Percentiles rank a stretch among this genome's conserved stretches.
Conservation (phyloP, 2,329 filamentous ascomycete species). For the Penicillium rolfsii region DNA sequence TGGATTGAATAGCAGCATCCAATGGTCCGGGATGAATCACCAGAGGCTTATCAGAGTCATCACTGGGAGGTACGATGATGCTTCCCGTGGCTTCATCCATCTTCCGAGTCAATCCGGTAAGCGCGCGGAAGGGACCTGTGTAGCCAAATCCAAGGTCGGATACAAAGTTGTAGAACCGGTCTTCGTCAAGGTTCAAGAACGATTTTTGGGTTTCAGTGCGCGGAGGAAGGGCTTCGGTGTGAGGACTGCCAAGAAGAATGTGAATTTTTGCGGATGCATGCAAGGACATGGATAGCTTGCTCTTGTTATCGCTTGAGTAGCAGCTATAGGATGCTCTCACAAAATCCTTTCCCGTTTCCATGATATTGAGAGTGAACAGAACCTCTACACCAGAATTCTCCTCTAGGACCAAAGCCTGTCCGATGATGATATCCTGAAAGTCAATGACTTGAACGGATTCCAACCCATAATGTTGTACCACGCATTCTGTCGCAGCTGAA, state of each 20-base stretch:
- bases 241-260: slow-evolving; percentile 16
- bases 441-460: slow-evolving; percentile 27
- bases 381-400: slow-evolving; percentile 27
- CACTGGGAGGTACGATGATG: slow-evolving; percentile 18
- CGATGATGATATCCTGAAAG: slow-evolving; percentile 30
- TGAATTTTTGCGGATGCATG: slow-evolving; percentile 21
- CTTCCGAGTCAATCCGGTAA: slow-evolving; percentile 22
- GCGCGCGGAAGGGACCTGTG: slow-evolving; percentile 27
- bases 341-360: background rate
- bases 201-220: background rate
- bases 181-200: slow-evolving; percentile 24
- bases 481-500: slow-evolving; percentile 33
- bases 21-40: slow-evolving; percentile 24
- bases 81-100: slow-evolving; percentile 27
- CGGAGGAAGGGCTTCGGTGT: slow-evolving; percentile 16
- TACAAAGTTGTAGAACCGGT: slow-evolving; percentile 34
- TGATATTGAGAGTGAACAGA: slow-evolving; percentile 27
- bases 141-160: slow-evolving; percentile 33
- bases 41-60: slow-evolving; percentile 6
- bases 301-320: slow-evolving; percentile 25
- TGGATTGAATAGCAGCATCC: slow-evolving; percentile 28
- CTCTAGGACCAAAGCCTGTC: slow-evolving; percentile 33
- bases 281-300: slow-evolving; percentile 20
- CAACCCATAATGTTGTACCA: slow-evolving; percentile 18
- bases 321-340: slow-evolving; percentile 24